Base-by-base conservation (phyloP, 306 rosid species). In the Casuarina cunninghamiana region DNA sequence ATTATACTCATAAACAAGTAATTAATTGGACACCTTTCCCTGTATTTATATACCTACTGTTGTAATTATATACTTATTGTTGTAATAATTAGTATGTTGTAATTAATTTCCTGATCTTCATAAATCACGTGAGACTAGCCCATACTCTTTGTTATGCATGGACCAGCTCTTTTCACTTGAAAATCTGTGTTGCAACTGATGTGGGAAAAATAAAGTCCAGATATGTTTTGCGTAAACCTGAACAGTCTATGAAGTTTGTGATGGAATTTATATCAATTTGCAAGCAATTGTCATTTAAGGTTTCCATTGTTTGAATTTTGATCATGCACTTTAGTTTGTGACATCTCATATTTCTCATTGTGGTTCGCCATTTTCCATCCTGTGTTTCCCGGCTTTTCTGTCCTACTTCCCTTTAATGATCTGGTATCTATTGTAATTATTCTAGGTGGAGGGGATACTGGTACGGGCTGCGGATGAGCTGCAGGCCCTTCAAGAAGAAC, bases 361-460 rank as follows among this genome's bases (percentile, higher is more conserved):
- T 51, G 57, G 57, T 51, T 51, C 3, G 11, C 57, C 57, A 51
- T 12, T 51, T 51, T 51, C 6, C 15, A 51, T 51, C 2, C 10
- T 19, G 0, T 51, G 6, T 15, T 51, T 58, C 38, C 19, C 7
- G 32, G 35, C 42, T 41, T 11, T 67, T 42, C 42, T 16, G 7
- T 5, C 16, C 46, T 66, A 8, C 26, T 41, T 17, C 50, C 35
- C n/a, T 67, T 67, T 1, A 51, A 73, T 5, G 2, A 49, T 57
- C 71, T 17, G 69, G 35, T 66, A 38, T 84, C 71, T 68, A 61
- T 43, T 83, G 50, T 81, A 61, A 84, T 66, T 80, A 76, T 41
- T 80, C 53, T 79, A 90, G 97, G 92, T 95, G 72, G 98, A 95
- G 83, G 98, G 98, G 84, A 88, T 92, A 84, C 87, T 95, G 68